Base-by-base conservation (phyloP, 257 asterid genomes). In the Pogostemon cablin region DNA sequence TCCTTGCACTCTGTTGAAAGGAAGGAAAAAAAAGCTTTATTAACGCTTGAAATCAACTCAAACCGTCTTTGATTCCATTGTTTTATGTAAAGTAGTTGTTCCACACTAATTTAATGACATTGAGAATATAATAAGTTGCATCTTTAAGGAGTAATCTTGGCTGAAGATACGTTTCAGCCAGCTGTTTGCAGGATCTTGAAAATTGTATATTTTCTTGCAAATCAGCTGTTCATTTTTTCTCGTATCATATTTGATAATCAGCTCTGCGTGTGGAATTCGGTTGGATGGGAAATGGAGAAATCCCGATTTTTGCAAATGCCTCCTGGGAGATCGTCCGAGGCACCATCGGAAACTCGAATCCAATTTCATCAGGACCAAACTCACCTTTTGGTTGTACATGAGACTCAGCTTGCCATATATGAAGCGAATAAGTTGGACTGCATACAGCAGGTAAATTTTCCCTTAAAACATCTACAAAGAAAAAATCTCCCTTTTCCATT, bases 281-380 rank as follows among this genome's bases (percentile, higher is more conserved):
- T 79, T 63, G 79, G 78, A 15, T 87, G 93, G 93, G 93, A 87
- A 65, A 85, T 81, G 79, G 82, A 83, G 67, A 81, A 73, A 60
- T 78, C 85, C 6, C 72, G 80, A 67, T 82, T 76, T 17, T 71
- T 87, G 77, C 93, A 87, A 63, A 73, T 81, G 32, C 90, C 93
- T 17, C 66, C 90, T 1, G 86, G 88, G 9, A 84, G 77, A 65
- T 76, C 90, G 3, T 77, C 90, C 3, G 74, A 80, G 12, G 75
- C 81, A 6, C 81, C 80, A 3, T 81, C 86, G 11, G 93, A 87
- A 53, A 87, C 90, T 1, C 82, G 84, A 0, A 90, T 87, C 17
- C 90, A 87, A 53, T 87, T 87, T 59, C 93, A 87, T 63, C 84
- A 80, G 17, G 93, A 87, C 75, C 93, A 87, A 71, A 73, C 69